Conservation (phyloP, 2,329 filamentous ascomycete genomes). For the Stemphylium lycopersici region DNA sequence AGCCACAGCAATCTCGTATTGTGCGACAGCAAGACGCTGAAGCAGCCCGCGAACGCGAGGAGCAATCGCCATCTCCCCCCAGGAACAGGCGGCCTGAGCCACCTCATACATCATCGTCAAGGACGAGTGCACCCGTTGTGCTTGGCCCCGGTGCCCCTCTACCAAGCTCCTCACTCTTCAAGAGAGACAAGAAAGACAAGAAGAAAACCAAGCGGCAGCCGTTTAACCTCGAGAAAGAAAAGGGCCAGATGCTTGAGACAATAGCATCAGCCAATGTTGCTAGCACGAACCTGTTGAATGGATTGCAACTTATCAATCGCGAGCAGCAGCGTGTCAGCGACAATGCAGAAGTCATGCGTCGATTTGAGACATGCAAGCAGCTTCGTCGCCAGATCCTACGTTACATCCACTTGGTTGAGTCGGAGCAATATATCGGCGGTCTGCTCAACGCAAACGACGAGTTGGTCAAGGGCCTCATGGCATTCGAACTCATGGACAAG, state of each 20-base stretch:
- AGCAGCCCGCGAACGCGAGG: conserved; percentile 71
- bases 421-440: conserved; percentile 87
- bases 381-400: conserved; percentile 83
- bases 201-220: conserved; percentile 62
- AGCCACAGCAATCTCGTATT: conserved; percentile 78
- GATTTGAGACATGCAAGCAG: conserved; percentile 86
- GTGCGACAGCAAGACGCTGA: conserved; percentile 79
- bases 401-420: conserved; percentile 91
- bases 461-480: conserved; percentile 90
- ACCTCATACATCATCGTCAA: conserved; percentile 39
- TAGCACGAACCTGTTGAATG: conserved; percentile 87
- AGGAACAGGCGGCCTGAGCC: conserved; percentile 30
- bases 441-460: conserved; percentile 94
- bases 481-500: conserved; percentile 90
- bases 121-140: conserved; percentile 32
- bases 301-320: conserved; percentile 87
- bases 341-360: conserved; percentile 73
- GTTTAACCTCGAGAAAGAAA: conserved; percentile 88
- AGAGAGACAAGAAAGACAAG: conserved; percentile 61
- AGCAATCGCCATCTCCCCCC: conserved; percentile 41
- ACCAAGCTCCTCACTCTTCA: conserved; percentile 60
- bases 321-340: conserved; percentile 88
- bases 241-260: conserved; percentile 82
- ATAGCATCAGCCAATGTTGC: conserved; percentile 90
- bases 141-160: conserved; percentile 37